Base-by-base conservation (phyloP, 495 filamentous ascomycete genomes). In the Penicillium pancosmium region DNA sequence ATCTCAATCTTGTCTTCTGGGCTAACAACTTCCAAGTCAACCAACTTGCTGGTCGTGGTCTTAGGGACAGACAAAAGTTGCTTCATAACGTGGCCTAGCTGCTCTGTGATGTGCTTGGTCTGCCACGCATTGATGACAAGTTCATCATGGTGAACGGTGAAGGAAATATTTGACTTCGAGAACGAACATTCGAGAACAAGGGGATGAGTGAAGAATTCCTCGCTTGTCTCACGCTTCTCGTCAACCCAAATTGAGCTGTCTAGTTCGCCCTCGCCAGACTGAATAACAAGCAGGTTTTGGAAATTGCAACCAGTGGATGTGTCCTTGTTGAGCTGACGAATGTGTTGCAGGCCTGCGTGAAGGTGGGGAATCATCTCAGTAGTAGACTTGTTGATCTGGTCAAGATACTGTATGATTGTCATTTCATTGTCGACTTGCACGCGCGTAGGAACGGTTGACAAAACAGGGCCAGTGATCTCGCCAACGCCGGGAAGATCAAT, bases 211-310 rank as follows among this genome's bases (percentile, higher is more conserved):
- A 78, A 77, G 64, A 84, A 84, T 48, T 75, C 78, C 2, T 73
- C 69, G 40, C 68, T 72, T 4, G 67, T 69, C 10, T 77, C 75
- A 8, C 79, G 76, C 3, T 82, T 76, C 70, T 84, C 52, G 66
- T 79, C 27, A 59, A 74, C 64, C 60, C 75, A 80, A 4, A 81
- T 67, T 0, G 75, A 67, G 13, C 60, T 64, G 48, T 74, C 57
- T 13, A 73, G 55, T 3, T 62, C 50, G 4, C 61, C 63, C 7
- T 73, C 70, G 0, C 64, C 72, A 0, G 79, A 69, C 52, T 88
- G 71, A 53, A 90, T 81, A 1, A 83, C 81, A 5, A 89, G 73
- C 8, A 88, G 62, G 62, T 82, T 89, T 52, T 84, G 80, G 68
- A 90, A 84, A 34, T 87, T 83, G 62, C 86, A 90, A 10, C 84